Base-by-base conservation (phyloP, 345 rosid species). In the Hypericum androsaemum region DNA sequence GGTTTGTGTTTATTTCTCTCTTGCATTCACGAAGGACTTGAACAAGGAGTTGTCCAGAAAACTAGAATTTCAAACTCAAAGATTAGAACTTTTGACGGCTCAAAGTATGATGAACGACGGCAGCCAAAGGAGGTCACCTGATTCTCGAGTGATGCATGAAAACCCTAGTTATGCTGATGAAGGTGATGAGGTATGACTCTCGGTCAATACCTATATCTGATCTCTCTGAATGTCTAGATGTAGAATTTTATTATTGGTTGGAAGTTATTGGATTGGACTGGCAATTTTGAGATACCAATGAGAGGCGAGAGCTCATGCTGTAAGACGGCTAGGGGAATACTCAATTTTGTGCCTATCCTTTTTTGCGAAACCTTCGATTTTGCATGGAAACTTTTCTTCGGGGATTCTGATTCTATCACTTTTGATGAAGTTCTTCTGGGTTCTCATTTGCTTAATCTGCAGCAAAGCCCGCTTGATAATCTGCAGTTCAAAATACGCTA, bases 41-140 rank as follows among this genome's bases (percentile, higher is more conserved):
- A 94, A 88, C 78, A 70, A 74, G 39, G 99, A 94, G 66, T 69
- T 94, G 66, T 79, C 89, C 0, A 68, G 61, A 58, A 94, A 88
- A 75, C 97, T 88, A 11, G 97, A 88, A 75, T 70, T 50, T 59
- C 99, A 94, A 68, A 94, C 97, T 7, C 94, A 86, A 70, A 88
- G 96, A 78, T 64, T 94, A 68, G 97, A 94, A 73, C 84, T 88
- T 52, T 74, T 86, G 72, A 84, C 95, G 41, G 78, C 95, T 57
- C 89, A 82, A 71, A 83, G 64, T 64, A 80, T 94, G 87, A 80
- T 73, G 43, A 54, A 43, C 50, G 89, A 66, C 51, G 71, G 74
- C 63, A 42, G 64, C 52, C 71, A 79, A 6, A 62, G 74, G 61
- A 82, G 77, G 67, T 78, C 65, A 52, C 71, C 69, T 8, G 90